Percentiles rank a stretch among this genome's conserved stretches.
Evolutionary conservation across 305 asterid species (phyloP).

Genomic region (Ilex paraguariensis): DNA sequence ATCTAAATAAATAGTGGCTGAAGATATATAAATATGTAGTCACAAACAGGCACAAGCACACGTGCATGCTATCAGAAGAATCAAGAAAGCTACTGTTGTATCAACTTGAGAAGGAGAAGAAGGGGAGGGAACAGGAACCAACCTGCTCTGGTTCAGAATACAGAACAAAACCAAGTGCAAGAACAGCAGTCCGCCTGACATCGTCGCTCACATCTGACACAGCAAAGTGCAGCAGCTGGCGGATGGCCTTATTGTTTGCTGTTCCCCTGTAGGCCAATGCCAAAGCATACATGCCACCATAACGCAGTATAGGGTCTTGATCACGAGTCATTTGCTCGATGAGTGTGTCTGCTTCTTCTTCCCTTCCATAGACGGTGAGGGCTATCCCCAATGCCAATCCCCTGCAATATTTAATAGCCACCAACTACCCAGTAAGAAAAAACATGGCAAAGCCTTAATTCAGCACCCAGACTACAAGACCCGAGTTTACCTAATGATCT

Average conservation of each 20-base stretch:
- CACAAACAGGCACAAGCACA: no score
- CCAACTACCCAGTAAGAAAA: neutral
- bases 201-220: conserved; percentile 97
- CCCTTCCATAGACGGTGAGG: conserved; percentile 88
- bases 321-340: conserved; percentile 96
- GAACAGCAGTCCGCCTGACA: conserved; percentile 94
- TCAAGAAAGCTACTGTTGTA: neutral
- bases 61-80: neutral
- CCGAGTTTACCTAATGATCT: conserved; percentile 70
- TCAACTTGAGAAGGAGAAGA: neutral
- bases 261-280: conserved; percentile 98
- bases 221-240: conserved; percentile 92
- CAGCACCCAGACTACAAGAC: conserved; percentile 11
- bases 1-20: no score
- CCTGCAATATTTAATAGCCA: conserved; percentile 26
- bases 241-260: conserved; percentile 88
- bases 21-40: no score
- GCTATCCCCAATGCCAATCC: conserved; percentile 94
- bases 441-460: neutral
- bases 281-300: conserved; percentile 97
- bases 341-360: conserved; percentile 83
- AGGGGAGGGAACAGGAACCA: conserved; percentile 12
- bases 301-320: conserved; percentile 93
- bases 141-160: conserved; percentile 98
- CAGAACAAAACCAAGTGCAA: conserved; percentile 87